phyloP scores from a whole-genome alignment of 179 eudicot species.

The Camellia oleifera region DNA sequence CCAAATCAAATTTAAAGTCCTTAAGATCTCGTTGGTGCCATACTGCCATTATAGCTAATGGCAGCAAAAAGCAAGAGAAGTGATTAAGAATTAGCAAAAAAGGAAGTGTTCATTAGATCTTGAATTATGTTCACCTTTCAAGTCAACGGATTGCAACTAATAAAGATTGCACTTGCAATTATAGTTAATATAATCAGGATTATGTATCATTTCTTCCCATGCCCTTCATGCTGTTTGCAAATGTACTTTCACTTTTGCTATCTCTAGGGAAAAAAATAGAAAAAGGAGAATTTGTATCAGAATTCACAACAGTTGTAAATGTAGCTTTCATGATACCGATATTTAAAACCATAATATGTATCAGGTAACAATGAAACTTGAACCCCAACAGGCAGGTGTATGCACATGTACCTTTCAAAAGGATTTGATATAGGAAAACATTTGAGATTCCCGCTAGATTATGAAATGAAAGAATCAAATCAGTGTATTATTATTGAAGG shows the following conservation, averaged over 20 bases:
- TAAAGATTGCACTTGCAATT: too few species aligned
- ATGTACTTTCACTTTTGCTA: not conserved
- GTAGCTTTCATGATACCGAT: too few species aligned
- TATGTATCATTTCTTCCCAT: not conserved
- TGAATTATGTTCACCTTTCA: too few species aligned
- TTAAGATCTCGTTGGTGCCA: too few species aligned
- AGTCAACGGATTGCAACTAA: not conserved
- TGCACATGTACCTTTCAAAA: conserved; percentile 6
- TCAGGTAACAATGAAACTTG: too few species aligned
- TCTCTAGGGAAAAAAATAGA: too few species aligned
- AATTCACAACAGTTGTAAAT: too few species aligned
- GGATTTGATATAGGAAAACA: conserved; percentile 1
- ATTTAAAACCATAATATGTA: too few species aligned
- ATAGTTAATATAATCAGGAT: too few species aligned
- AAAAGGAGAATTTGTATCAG: too few species aligned
- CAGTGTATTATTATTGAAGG: conserved; percentile 11
- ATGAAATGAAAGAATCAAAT: conserved; percentile 8
- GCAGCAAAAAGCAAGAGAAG: not conserved
- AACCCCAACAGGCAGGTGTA: too few species aligned
- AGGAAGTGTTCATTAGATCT: not conserved
- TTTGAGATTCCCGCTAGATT: conserved; percentile 13
- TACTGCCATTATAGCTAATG: not conserved
- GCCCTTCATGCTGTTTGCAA: not conserved
- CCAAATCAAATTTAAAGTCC: too few species aligned
- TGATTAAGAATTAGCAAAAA: not conserved